Base-by-base conservation (phyloP, 2,329 filamentous ascomycete genomes). In the Diplocarpon rosae region DNA sequence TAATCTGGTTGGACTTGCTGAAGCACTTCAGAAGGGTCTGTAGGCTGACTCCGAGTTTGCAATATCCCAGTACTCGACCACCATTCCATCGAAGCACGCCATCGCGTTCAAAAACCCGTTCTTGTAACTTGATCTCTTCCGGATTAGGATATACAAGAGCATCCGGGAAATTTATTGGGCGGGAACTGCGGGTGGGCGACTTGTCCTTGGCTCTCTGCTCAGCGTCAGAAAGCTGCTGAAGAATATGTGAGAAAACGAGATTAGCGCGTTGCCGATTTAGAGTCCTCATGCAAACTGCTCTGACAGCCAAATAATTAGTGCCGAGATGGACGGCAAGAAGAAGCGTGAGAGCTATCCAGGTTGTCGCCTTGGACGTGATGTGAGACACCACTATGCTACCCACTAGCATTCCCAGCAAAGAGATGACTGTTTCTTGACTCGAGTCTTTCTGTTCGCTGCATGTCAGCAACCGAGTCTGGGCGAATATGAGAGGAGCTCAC, bases 361-460 rank as follows among this genome's bases (percentile, higher is more conserved):
- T 94, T 9, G 80, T 77, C 12, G 70, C 63, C 45, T 80, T 78
- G 39, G 80, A 78, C 41, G 83, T 76, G 16, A 95, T 77, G 51
- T 76, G 69, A 29, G 83, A 83, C 14, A 96, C 85, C 12, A 95
- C 79, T 2, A 94, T 48, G 38, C 82, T 92, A 1, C 92, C 92
- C 12, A 75, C 77, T 41, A 95, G 71, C 76, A 96, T 88, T 2
- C 92, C 92, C 29, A 95, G 50, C 20, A 96, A 70, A 2, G 86
- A 90, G 45, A 98, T 85, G 15, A 95, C 79, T 0, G 90, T 96
- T 65, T 96, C 92, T 66, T 96, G 92, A 53, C 85, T 93, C 11
- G 88, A 88, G 62, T 96, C 90, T 73, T 95, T 80, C 59, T 63
- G 16, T 35, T 15, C 15, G 11, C 10, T 11, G 2, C 5, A 16